A percentile compares a stretch with the other conserved stretches of the same genome.
Evolutionary conservation across 768 basidiomycete genomes (phyloP).

Genomic region (Boletus insuetus): DNA sequence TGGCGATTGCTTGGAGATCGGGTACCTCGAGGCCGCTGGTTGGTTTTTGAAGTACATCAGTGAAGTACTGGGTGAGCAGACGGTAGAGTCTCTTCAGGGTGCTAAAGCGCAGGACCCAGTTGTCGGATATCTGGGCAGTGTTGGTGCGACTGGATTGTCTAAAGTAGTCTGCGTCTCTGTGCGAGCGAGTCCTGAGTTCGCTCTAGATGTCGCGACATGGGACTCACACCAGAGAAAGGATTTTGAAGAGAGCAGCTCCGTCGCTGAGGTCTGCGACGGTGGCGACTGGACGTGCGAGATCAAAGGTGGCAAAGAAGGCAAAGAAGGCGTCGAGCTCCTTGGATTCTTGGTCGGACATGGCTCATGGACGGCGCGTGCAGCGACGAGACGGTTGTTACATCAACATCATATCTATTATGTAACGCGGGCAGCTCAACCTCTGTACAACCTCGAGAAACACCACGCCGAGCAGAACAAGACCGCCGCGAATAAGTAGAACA

Average conservation of each 20-base stretch:
- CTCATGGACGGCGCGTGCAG: slow-evolving; percentile 1
- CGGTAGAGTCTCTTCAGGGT: slow-evolving; percentile 82
- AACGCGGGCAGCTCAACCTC: slow-evolving; percentile 18
- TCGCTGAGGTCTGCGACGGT: slow-evolving; percentile 73
- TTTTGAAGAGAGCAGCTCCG: slow-evolving; percentile 71
- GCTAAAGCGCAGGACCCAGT: slow-evolving; percentile 87
- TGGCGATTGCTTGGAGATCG: slow-evolving; percentile 81
- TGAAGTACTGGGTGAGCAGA: slow-evolving; percentile 85
- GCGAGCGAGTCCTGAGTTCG: slow-evolving; percentile 6
- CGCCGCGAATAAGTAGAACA: slow-evolving; percentile 82
- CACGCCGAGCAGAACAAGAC: slow-evolving; percentile 39
- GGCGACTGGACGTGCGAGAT: slow-evolving; percentile 60
- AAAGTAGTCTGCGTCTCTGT: slow-evolving; percentile 80
- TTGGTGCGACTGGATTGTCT: slow-evolving; percentile 55
- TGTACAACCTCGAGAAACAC: slow-evolving; percentile 28
- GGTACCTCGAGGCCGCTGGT: slow-evolving; percentile 80
- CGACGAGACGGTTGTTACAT: slow-evolving; percentile 5
- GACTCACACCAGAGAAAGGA: slow-evolving; percentile 73
- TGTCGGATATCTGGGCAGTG: slow-evolving; percentile 66
- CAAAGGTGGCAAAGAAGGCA: slow-evolving; percentile 75
- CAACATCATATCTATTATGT: slow-evolving; percentile 19
- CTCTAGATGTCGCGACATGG: neutral
- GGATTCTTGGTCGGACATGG: slow-evolving; percentile 40
- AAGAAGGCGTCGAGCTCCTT: slow-evolving; percentile 81
- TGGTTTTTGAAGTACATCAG: slow-evolving; percentile 78